Percentiles rank a stretch among this genome's conserved stretches.
Evolutionary conservation across 805 yeast species (phyloP).

Genomic region (Helenozyma rhizophorensis): DNA sequence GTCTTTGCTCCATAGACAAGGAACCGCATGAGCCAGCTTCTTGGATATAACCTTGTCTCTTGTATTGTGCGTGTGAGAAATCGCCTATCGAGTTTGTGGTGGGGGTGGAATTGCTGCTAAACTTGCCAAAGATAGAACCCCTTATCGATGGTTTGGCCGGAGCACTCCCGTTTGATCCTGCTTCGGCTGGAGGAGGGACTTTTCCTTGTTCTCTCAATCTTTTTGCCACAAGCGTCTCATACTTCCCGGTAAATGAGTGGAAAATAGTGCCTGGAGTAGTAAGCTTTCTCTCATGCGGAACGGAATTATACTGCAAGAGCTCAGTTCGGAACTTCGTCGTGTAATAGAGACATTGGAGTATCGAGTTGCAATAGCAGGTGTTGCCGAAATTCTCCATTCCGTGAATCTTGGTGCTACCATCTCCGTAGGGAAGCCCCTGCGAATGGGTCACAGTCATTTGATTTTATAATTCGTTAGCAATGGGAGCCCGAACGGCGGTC

Average conservation of each 20-base stretch:
- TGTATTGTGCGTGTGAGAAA: conserved; percentile 1
- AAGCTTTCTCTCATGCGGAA: conserved; percentile 29
- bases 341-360: conserved; percentile 81
- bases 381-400: conserved; percentile 87
- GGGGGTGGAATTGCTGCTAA: conserved; percentile 18
- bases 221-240: conserved; percentile 36
- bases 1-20: conserved; percentile 30
- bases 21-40: conserved; percentile 31
- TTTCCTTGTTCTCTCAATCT: conserved; percentile 27
- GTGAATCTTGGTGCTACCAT: conserved; percentile 64
- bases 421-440: conserved; percentile 54
- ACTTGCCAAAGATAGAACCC: conserved; percentile 39
- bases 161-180: conserved; percentile 3
- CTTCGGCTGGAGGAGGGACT: conserved; percentile 2
- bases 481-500: too few species aligned
- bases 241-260: conserved; percentile 36
- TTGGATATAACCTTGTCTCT: conserved; percentile 14
- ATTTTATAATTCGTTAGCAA: too few species aligned
- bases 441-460: too few species aligned
- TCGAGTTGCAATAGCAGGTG: conserved; percentile 93
- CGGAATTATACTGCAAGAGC: conserved; percentile 28
- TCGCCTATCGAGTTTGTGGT: conserved; percentile 5
- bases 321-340: conserved; percentile 62
- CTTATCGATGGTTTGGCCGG: conserved; percentile 25
- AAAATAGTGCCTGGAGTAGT: conserved; percentile 27